Evolutionary conservation across 495 filamentous ascomycete genomes (phyloP), one percentile per base, ranked within the genome.

Genomic region (Daldinia caldariorum): DNA sequence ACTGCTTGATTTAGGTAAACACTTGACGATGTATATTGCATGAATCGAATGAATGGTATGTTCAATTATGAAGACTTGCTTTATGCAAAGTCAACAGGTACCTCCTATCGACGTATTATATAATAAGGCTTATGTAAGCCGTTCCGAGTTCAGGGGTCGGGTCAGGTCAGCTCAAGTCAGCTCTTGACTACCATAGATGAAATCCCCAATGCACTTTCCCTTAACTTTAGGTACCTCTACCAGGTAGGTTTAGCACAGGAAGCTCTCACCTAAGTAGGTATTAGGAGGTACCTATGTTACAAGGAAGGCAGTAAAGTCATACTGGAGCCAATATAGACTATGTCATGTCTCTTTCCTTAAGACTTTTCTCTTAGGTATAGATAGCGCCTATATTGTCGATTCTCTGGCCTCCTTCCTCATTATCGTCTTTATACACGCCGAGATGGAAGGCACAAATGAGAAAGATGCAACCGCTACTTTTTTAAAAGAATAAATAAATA

Each of bases 11-110:
- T 26, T 26, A 26, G 1, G 26, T 22, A 47, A 18, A 20, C 43
- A 9, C 49, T n/a, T 32, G n/a, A 32, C 5, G 20, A 53, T 32
- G 49, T 18, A 22, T 31, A 16, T 47, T 18, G 43, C 20, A 47
- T 47, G 1, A 20, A 55, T n/a, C 22, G 29, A 55, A 18, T 10
- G 14, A 22, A 58, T 31, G n/a, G 29, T 10, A 26, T 8, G 26
- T 53, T 53, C 43, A 47, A 47, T 29, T 35, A 41, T 37, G 14
- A 58, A 53, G 35, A 22, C 9, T 47, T 41, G 32, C 53, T 22
- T 37, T 26, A 1, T 26, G 26, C 3, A 3, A 26, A 26, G 26
- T 26, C 26, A 26, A 26, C n/a, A n/a, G n/a, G n/a, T n/a, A n/a
- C n/a, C n/a, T n/a, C n/a, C n/a, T 26, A 26, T 26, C 26, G 3